Base-by-base conservation (phyloP, 306 rosid species). In the Albizia julibrissin region DNA sequence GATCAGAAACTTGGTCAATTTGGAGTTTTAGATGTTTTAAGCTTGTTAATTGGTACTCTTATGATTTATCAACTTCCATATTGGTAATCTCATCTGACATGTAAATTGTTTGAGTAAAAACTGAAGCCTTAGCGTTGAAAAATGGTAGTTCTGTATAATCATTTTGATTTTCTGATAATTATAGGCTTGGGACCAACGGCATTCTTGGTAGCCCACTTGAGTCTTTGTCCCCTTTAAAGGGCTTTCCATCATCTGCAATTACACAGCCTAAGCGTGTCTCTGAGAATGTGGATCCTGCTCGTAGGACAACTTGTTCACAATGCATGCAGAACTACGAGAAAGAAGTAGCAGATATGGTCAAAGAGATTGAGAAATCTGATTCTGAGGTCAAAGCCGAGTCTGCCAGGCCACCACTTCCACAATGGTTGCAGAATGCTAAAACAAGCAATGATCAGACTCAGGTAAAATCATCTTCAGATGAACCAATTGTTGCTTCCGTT, bases 401-500 rank as follows among this genome's bases (percentile, higher is more conserved):
- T 49, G 70, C 87, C 27, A 82, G 80, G 67, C 86, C 87, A 0
- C 16, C 89, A 22, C 91, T 96, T 50, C 99, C 99, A 8, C 98
- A 78, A 72, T 96, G 99, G 99, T 81, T 96, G 85, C 98, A 92
- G 88, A 89, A 85, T 79, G 98, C 94, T 27, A 93, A 87, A 83
- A 70, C 88, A 66, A 82, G 39, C 11, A 89, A 77, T 15, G 87
- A 92, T 84, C 92, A 88, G 84, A 72, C 87, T 24, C 89, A 85
- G 97, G 92, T 90, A 74, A 74, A 74, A 76, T 58, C 65, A 73
- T 79, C 79, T 77, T 34, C 66, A 47, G 10, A 82, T 69, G 74
- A 76, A n/a, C 11, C 16, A 18, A 13, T n/a, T 54, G 67, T 29
- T 71, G 39, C 10, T 78, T 64, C 21, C 61, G 33, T 10, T 40